A percentile compares a stretch with the other conserved stretches of the same genome.
These are phyloP conservation scores for Ceratocystis colombiana DNA, from an alignment of 2,329 filamentous ascomycete genomes.

Conservation along the genomic window DNA sequence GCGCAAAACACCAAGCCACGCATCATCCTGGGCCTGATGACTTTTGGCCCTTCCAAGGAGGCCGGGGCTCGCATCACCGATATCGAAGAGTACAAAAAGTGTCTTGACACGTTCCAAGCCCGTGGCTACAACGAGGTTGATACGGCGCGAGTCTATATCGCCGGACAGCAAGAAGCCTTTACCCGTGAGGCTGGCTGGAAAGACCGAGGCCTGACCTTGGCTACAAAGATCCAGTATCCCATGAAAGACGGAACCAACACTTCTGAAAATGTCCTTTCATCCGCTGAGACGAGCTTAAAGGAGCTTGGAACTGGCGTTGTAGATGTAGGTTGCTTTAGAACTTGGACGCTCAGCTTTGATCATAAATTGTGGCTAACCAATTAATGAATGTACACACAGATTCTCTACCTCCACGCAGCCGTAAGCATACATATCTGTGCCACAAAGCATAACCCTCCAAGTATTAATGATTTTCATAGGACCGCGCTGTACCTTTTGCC, in stretches of 20 bases:
- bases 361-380: not conserved
- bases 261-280: constrained; percentile 52
- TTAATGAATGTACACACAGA: constrained; percentile 32
- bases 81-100: constrained; percentile 55
- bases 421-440: constrained; percentile 29
- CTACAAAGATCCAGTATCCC: constrained; percentile 67
- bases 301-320: constrained; percentile 64
- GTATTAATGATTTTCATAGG: constrained; percentile 33
- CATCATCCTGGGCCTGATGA: constrained; percentile 79
- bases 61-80: constrained; percentile 62
- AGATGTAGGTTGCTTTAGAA: constrained; percentile 42
- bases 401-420: constrained; percentile 66
- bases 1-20: constrained; percentile 45
- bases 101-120: constrained; percentile 65
- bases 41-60: constrained; percentile 56
- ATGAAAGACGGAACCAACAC: constrained; percentile 48
- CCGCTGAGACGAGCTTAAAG: constrained; percentile 56
- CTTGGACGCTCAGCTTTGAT: not conserved
- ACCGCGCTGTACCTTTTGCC: constrained; percentile 60
- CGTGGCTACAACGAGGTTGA: constrained; percentile 77
- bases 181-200: constrained; percentile 68
- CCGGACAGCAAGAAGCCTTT: constrained; percentile 65
- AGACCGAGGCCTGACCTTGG: constrained; percentile 63
- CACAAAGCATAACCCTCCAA: constrained; percentile 25
- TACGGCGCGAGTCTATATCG: constrained; percentile 67